Base-by-base conservation (phyloP, 1,284 basidiomycete genomes). In the Irpex sp. region DNA sequence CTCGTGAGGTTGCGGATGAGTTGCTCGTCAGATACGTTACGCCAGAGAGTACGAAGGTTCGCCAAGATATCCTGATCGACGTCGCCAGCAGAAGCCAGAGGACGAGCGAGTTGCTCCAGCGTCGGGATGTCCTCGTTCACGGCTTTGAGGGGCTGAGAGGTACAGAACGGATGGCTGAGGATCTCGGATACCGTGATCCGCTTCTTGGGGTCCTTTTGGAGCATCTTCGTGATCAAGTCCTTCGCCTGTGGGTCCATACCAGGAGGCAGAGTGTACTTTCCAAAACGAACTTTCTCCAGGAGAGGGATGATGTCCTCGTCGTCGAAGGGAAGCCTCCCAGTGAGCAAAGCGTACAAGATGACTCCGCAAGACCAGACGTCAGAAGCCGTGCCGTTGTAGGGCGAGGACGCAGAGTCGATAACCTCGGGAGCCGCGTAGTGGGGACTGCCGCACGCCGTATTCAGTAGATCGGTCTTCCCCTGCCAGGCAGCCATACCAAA, bases 331-430 rank as follows among this genome's bases (percentile, higher is more conserved):
- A 99, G 81, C 46, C 87, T 83, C 4, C 95, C 97, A n/a, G 89
- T 90, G 31, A 99, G 83, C 13, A 99, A 81, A 11, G 95, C 95
- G 70, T 92, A 97, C 60, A 99, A 85, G 69, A 98, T 97, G 74
- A 99, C 90, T 63, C 97, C 97, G 73, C 97, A 98, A 37, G 95
- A 97, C 97, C 97, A 99, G 73, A 98, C 95, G 76, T 99, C 97
- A 49, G 95, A 90, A 15, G 87, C 85, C 1, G 90, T 86, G 26
- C 97, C 97, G 70, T 96, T 88, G 76, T 99, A 99, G 31, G 90
- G 87, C 63, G 86, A 81, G 13, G 39, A 11, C 39, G 39, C 39
- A 17, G 94, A 94, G 76, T 83, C 83, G 72, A 93, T 88, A 64
- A 99, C 92, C 79, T 99, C 97, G 1, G 97, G 97, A n/a, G 92